Conservation (phyloP, 1,284 basidiomycete genomes). For the Melampsora larici-populina region DNA sequence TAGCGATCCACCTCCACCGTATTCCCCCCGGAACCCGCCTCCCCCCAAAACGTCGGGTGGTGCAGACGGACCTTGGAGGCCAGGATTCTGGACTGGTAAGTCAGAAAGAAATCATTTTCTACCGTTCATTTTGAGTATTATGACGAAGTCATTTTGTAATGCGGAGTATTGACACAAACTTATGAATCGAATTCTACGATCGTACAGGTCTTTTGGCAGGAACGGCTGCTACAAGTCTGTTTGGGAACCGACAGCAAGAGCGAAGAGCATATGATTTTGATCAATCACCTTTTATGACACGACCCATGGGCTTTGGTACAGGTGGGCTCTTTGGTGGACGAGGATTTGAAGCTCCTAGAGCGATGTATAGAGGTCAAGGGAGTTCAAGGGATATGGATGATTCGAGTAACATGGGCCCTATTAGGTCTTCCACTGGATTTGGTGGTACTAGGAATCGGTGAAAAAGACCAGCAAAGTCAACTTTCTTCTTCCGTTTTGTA, state of each 20-base stretch:
- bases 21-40: slow-evolving; percentile 59
- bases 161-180: too few relatives aligned
- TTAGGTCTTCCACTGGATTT: slow-evolving; percentile 35
- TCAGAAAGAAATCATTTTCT: not conserved
- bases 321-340: slow-evolving; percentile 11
- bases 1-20: slow-evolving; percentile 70
- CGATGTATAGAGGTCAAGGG: slow-evolving; percentile 31
- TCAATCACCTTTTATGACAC: slow-evolving; percentile 12
- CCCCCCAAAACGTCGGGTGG: slow-evolving; percentile 49
- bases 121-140: not conserved
- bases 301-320: slow-evolving; percentile 16
- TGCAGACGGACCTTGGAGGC: slow-evolving; percentile 56
- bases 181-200: too few relatives aligned
- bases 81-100: slow-evolving; percentile 74
- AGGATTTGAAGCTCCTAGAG: not conserved
- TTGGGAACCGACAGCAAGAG: slow-evolving; percentile 8
- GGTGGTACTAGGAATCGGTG: slow-evolving; percentile 33
- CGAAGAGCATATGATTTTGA: not conserved
- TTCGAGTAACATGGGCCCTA: slow-evolving; percentile 18
- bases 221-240: slow-evolving; percentile 20
- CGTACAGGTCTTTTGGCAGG: slow-evolving; percentile 22
- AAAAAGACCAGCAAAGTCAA: too few relatives aligned
- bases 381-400: slow-evolving; percentile 41
- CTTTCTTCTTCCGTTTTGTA: too few relatives aligned
- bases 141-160: too few relatives aligned